Percentiles rank a stretch among this genome's conserved stretches.
Evolutionary conservation across 1,284 basidiomycete genomes (phyloP).

Genomic region (Fomitiporia mediterranea): DNA sequence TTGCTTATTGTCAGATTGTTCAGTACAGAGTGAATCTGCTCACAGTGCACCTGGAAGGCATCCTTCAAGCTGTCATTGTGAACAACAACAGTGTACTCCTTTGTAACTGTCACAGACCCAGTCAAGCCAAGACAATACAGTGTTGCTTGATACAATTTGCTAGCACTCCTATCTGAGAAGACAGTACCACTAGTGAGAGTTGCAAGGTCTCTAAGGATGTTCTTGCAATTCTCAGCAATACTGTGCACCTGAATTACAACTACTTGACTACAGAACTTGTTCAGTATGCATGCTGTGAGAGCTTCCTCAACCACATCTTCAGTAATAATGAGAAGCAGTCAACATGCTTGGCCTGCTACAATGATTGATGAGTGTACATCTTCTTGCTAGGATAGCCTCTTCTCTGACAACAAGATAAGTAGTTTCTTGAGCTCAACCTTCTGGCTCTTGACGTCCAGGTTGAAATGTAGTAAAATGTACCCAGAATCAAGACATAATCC

Average conservation of each 20-base stretch:
- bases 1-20: constrained; percentile 84
- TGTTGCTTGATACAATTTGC: constrained; percentile 93
- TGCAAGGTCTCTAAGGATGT: constrained; percentile 92
- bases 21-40: constrained; percentile 88
- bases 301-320: constrained; percentile 98
- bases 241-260: constrained; percentile 95
- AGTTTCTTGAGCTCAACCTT: constrained; percentile 98
- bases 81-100: constrained; percentile 97
- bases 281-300: constrained; percentile 94
- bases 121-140: constrained; percentile 88
- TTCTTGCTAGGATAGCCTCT: constrained; percentile 95
- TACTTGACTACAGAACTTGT: constrained; percentile 98
- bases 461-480: constrained; percentile 97
- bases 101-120: constrained; percentile 92
- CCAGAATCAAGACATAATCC: constrained; percentile 99
- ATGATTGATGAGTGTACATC: constrained; percentile 96
- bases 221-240: constrained; percentile 99
- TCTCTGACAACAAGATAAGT: constrained; percentile 89
- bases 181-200: constrained; percentile 97
- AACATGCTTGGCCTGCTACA: constrained; percentile 84
- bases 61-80: constrained; percentile 91
- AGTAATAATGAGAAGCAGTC: constrained; percentile 93
- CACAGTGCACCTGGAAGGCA: constrained; percentile 83
- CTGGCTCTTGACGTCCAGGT: constrained; percentile 97
- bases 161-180: constrained; percentile 97